A percentile compares a stretch with the other conserved stretches of the same genome.
Conservation (phyloP, 164 flowering plant genomes). For the Nelumbo lutea region DNA sequence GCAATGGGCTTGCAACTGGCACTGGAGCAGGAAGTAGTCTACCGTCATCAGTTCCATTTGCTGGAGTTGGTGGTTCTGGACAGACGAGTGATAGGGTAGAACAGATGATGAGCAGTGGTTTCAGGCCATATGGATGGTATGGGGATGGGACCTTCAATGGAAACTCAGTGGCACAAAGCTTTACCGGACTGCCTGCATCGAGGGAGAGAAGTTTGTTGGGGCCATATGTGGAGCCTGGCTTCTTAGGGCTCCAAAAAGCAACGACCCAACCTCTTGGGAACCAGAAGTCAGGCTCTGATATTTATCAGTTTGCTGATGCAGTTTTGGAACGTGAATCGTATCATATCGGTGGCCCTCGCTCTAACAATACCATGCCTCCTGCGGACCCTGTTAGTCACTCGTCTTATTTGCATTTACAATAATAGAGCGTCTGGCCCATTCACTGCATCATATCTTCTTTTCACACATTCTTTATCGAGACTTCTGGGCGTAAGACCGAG, state of each 20-base stretch:
- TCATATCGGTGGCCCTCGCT: constrained; percentile 8
- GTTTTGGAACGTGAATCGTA: constrained; percentile 21
- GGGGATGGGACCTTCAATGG: constrained; percentile 17
- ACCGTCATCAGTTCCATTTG: constrained; percentile 7
- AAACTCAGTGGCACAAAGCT: constrained; percentile 19
- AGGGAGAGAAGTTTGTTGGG: too few relatives aligned
- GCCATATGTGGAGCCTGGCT: too few relatives aligned
- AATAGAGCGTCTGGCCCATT: neutral
- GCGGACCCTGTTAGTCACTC: constrained; percentile 9
- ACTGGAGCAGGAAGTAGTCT: constrained; percentile 9
- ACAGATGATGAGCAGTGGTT: constrained; percentile 6
- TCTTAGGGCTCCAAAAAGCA: too few relatives aligned
- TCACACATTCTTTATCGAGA: too few relatives aligned
- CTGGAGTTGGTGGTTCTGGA: constrained; percentile 19
- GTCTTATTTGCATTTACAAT: constrained; percentile 13
- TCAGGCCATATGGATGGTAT: constrained; percentile 20
- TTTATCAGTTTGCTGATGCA: constrained; percentile 43
- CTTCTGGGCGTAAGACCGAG: too few relatives aligned
- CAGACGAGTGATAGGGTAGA: constrained; percentile 1
- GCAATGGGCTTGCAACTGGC: constrained; percentile 8
- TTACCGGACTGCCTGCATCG: constrained; percentile 16
- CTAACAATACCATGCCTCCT: constrained; percentile 6
- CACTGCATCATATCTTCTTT: too few relatives aligned
- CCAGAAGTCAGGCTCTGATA: constrained; percentile 23
- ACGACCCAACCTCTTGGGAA: constrained; percentile 12